Conservation (phyloP, 345 rosid species). For the Eucalyptus brandiana region DNA sequence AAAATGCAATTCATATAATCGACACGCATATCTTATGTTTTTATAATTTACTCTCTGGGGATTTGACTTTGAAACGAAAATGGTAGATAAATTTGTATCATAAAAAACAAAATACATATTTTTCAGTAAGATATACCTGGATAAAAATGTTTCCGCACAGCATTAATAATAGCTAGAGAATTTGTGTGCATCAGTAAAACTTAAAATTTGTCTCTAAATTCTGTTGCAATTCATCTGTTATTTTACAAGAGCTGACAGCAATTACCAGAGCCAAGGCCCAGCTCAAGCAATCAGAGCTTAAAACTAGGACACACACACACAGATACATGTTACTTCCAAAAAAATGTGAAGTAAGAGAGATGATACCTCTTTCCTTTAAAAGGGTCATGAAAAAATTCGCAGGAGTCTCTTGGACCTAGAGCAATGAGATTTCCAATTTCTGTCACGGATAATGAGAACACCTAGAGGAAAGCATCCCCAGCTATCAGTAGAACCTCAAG, state of each 20-base stretch:
- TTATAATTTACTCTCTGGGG: neutral
- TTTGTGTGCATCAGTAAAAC: neutral
- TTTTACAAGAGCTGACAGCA: neutral
- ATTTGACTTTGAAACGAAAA: neutral
- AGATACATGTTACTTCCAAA: neutral
- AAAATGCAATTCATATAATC: neutral
- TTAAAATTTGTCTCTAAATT: neutral
- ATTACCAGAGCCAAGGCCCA: neutral
- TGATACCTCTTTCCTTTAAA: conserved; percentile 70
- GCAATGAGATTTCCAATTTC: conserved; percentile 65
- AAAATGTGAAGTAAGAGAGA: neutral
- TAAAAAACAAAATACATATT: neutral
- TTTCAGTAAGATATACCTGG: neutral
- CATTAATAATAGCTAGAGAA: neutral
- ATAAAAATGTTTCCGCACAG: neutral
- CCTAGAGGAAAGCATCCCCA: conserved; percentile 21
- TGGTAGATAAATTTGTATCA: neutral
- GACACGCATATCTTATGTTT: neutral
- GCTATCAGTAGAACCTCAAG: neutral
- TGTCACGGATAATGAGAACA: conserved; percentile 72
- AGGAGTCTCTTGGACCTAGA: conserved; percentile 66
- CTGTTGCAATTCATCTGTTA: neutral
- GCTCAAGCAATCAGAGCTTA: neutral
- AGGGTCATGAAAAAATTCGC: conserved; percentile 88
- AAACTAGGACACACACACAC: neutral